Conservation (phyloP, 2,329 filamentous ascomycete genomes). For the Fusarium marasasianum region DNA sequence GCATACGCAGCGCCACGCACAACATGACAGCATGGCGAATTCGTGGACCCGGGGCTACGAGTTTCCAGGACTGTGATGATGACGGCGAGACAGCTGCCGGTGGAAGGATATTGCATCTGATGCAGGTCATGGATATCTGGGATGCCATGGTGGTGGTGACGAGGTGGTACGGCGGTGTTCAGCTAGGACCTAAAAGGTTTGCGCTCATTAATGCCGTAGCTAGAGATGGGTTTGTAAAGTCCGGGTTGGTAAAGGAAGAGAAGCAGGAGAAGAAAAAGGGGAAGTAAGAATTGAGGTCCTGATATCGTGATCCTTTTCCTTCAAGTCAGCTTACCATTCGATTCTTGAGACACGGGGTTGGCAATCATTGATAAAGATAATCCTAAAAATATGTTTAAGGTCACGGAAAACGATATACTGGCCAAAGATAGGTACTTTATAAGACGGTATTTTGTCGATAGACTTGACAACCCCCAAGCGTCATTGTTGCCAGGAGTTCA, state of each 20-base stretch:
- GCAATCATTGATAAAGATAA: neutral
- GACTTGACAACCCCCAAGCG: neutral
- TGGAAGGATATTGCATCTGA: slow-evolving; percentile 82
- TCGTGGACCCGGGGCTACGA: slow-evolving; percentile 61
- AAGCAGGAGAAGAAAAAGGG: slow-evolving; percentile 48
- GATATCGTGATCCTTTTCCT: neutral
- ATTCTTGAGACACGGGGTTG: neutral
- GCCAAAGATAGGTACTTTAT: neutral
- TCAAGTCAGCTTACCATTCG: neutral
- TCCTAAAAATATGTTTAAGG: neutral
- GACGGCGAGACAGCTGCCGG: slow-evolving; percentile 96
- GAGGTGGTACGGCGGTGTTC: slow-evolving; percentile 93
- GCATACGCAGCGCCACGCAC: slow-evolving; percentile 86
- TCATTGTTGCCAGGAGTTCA: neutral
- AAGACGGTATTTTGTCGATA: neutral
- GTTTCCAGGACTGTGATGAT: slow-evolving; percentile 91
- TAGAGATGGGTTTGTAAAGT: slow-evolving; percentile 83
- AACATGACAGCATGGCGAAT: slow-evolving; percentile 97
- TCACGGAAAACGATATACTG: neutral
- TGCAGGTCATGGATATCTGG: slow-evolving; percentile 97
- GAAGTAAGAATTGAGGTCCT: slow-evolving; percentile 33
- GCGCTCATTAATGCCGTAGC: slow-evolving; percentile 88
- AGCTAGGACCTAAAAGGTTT: slow-evolving; percentile 89
- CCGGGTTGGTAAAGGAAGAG: slow-evolving; percentile 70
- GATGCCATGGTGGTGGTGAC: slow-evolving; percentile 92